Evolutionary conservation across 2,329 filamentous ascomycete species (phyloP).

Genomic region (Beauveria varroae): DNA sequence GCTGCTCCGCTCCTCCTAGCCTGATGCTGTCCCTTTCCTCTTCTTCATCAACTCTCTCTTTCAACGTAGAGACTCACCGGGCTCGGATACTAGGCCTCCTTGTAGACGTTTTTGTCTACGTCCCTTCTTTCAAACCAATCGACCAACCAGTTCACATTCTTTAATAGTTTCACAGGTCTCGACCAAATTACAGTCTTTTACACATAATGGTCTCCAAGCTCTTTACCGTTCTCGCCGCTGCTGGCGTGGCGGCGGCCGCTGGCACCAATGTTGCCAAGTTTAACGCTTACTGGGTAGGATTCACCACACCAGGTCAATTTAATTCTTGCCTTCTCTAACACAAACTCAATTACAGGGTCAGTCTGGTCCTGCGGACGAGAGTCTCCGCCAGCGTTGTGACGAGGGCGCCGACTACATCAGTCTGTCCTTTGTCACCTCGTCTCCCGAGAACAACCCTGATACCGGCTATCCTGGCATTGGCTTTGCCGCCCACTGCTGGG

Average conservation of each 20-base stretch:
- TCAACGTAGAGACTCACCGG: conserved; percentile 20
- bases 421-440: conserved; percentile 29
- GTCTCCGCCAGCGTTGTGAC: conserved; percentile 29
- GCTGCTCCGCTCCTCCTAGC: conserved; percentile 3
- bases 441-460: conserved; percentile 25
- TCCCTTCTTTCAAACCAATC: conserved; percentile 30
- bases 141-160: conserved; percentile 20
- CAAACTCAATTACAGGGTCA: conserved; percentile 25
- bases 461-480: conserved; percentile 31
- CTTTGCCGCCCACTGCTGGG: conserved; percentile 32
- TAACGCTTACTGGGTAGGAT: conserved; percentile 34
- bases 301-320: neutral
- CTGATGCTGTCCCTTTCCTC: conserved; percentile 6
- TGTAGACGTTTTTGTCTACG: conserved; percentile 31
- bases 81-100: conserved; percentile 22
- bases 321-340: neutral
- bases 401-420: conserved; percentile 30
- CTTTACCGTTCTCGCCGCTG: conserved; percentile 19
- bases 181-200: conserved; percentile 28
- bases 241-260: conserved; percentile 17
- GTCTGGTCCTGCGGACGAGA: conserved; percentile 19
- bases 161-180: conserved; percentile 20
- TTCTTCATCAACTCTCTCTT: conserved; percentile 18
- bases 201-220: conserved; percentile 10
- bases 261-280: conserved; percentile 17